phyloP scores from a whole-genome alignment of 1,284 basidiomycete species.

The Testicularia cyperi region DNA sequence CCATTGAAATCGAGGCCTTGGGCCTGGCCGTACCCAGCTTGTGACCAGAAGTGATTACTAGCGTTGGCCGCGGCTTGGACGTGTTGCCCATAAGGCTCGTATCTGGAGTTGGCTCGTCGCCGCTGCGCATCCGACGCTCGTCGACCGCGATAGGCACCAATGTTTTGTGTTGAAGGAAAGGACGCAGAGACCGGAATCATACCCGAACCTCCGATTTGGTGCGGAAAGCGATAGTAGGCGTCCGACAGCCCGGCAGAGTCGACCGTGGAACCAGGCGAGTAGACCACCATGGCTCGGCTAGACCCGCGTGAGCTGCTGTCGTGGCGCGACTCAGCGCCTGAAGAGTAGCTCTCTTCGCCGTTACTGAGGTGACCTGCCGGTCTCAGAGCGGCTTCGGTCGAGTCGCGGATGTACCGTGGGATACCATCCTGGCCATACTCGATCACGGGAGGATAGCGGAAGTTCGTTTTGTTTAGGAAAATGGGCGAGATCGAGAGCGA shows the following conservation, averaged over 20 bases:
- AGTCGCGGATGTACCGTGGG: constrained; percentile 65
- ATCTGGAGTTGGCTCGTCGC: constrained; percentile 21
- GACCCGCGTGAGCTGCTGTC: constrained; percentile 6
- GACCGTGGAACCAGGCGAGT: constrained; percentile 9
- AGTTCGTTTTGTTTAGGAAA: constrained; percentile 85
- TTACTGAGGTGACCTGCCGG: constrained; percentile 21
- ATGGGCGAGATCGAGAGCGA: constrained; percentile 82
- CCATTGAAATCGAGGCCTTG: no score
- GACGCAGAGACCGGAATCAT: constrained; percentile 16
- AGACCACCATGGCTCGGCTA: constrained; percentile 17
- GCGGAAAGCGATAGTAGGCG: constrained; percentile 20
- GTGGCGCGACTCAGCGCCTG: constrained; percentile 24
- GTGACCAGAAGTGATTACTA: no score
- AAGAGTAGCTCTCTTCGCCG: constrained; percentile 33
- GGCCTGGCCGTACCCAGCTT: no score
- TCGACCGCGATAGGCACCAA: constrained; percentile 4
- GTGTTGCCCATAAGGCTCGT: constrained; percentile 24
- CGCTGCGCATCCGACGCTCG: constrained; percentile 25
- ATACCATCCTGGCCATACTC: constrained; percentile 79
- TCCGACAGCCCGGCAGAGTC: constrained; percentile 12
- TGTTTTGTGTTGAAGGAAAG: constrained; percentile 1
- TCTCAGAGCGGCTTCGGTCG: constrained; percentile 58
- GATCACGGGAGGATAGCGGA: constrained; percentile 83
- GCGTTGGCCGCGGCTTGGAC: no score
- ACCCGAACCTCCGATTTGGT: constrained; percentile 34